Evolutionary conservation across 805 yeast species (phyloP).

Genomic region (Priceomyces haplophilus): DNA sequence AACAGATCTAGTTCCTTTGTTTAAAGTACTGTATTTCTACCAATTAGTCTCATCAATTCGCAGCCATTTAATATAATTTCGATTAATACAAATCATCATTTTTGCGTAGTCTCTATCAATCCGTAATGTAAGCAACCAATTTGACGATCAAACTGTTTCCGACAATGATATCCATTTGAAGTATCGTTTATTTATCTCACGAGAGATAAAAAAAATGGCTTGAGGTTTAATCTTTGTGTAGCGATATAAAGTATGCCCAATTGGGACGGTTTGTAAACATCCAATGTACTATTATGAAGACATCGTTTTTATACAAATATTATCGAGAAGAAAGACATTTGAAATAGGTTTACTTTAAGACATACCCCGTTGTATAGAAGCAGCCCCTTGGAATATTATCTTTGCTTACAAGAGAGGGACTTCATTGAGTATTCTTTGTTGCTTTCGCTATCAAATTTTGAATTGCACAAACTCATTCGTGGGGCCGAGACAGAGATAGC

Average conservation of each 20-base stretch:
- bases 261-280: constrained; percentile 17
- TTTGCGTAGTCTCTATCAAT: no score
- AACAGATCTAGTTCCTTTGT: background rate
- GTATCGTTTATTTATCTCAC: no score
- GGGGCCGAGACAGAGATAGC: background rate
- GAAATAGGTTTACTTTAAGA: background rate
- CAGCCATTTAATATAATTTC: background rate
- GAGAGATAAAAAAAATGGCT: no score
- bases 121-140: no score
- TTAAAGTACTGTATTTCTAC: background rate
- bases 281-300: constrained; percentile 4
- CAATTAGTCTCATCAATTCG: background rate
- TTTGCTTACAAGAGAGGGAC: no score
- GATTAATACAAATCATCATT: no score
- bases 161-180: no score
- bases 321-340: background rate
- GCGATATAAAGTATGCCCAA: constrained; percentile 4
- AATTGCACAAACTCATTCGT: background rate
- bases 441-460: background rate
- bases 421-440: no score
- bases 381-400: no score
- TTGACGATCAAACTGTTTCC: no score
- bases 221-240: background rate
- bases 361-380: background rate
- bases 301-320: background rate